Base-by-base conservation (phyloP, 805 yeast genomes). In the Ogataea thermomethanolica region DNA sequence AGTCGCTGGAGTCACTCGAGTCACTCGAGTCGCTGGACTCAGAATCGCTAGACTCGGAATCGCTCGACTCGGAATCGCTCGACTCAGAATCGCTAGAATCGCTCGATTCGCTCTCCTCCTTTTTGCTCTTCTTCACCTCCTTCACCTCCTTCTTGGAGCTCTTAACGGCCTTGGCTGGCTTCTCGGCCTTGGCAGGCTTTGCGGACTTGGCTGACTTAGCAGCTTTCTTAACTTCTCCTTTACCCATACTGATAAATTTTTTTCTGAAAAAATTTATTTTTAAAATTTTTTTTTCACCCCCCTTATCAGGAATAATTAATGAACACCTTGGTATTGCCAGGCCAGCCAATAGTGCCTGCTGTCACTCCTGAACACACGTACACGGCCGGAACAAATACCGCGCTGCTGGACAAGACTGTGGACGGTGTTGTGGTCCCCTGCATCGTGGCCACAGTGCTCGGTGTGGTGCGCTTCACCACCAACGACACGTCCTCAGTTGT, bases 301-400 rank as follows among this genome's bases (percentile, higher is more conserved):
- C 33, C 33, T 38, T 38, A 38, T 38, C 42, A 35, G 42, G 42
- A 38, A 38, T 38, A 28, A 22, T 10, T 13, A 7, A 37, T 72
- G 33, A 81, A 82, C 14, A 62, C 67, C 24, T 57, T 59, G 26
- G 86, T 74, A 2, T 69, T 81, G n/a, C 96, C 96, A 1, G 96
- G 96, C 0, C 95, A 88, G 52, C 74, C 81, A 29, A 68, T 88
- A 17, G 73, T 79, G 13, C 90, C 93, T 1, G 65, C 71, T 6
- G 70, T 66, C 51, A 39, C 62, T 4, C 48, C 55, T 1, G 67
- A 65, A 11, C 47, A 48, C 11, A 71, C 69, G 42, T 86, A 73
- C 51, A 56, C 67, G 4, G 64, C 87, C 2, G 95, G 95, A 5
- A 61, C 66, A 14, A 95, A 95, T 8, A 71, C 86, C 1, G 71